Evolutionary conservation across 352 stramenopile species (phyloP).

Genomic region (Phytophthora kernoviae): DNA sequence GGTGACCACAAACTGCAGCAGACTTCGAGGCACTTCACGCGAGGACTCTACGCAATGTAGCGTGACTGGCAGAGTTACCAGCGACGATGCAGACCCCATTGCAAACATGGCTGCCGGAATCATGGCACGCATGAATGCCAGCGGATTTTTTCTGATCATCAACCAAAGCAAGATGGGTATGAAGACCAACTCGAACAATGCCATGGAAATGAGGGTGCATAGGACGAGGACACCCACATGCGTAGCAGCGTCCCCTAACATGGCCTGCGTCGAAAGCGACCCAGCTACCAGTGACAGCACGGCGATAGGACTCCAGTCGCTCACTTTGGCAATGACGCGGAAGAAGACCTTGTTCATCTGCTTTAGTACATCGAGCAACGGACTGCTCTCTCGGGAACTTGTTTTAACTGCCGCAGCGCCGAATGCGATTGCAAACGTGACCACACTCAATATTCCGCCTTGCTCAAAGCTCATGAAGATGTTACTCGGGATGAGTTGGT

Average conservation of each 20-base stretch:
- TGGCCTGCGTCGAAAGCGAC: slow-evolving; percentile 54
- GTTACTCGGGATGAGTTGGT: slow-evolving; percentile 57
- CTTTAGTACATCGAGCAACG: slow-evolving; percentile 58
- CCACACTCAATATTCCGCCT: slow-evolving; percentile 59
- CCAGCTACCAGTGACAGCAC: slow-evolving; percentile 76
- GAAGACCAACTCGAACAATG: slow-evolving; percentile 62
- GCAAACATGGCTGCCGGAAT: slow-evolving; percentile 66
- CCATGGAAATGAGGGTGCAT: slow-evolving; percentile 46
- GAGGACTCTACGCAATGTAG: slow-evolving; percentile 70
- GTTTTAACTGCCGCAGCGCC: slow-evolving; percentile 57
- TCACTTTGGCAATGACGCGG: slow-evolving; percentile 61
- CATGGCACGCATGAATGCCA: slow-evolving; percentile 69
- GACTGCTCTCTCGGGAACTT: slow-evolving; percentile 56
- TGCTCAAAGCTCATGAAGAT: slow-evolving; percentile 63
- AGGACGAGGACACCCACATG: slow-evolving; percentile 68
- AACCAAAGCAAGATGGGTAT: slow-evolving; percentile 59
- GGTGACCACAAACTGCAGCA: slow-evolving; percentile 74
- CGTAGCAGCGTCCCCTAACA: slow-evolving; percentile 44
- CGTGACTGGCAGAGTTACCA: slow-evolving; percentile 69
- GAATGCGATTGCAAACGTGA: slow-evolving; percentile 69
- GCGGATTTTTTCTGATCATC: slow-evolving; percentile 50
- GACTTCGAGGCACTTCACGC: slow-evolving; percentile 54
- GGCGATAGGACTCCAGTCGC: slow-evolving; percentile 67
- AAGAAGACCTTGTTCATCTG: slow-evolving; percentile 82
- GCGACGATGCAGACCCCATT: slow-evolving; percentile 67